These are phyloP conservation scores for Vararia minispora DNA, from an alignment of 768 basidiomycete genomes.

Conservation along the genomic window DNA sequence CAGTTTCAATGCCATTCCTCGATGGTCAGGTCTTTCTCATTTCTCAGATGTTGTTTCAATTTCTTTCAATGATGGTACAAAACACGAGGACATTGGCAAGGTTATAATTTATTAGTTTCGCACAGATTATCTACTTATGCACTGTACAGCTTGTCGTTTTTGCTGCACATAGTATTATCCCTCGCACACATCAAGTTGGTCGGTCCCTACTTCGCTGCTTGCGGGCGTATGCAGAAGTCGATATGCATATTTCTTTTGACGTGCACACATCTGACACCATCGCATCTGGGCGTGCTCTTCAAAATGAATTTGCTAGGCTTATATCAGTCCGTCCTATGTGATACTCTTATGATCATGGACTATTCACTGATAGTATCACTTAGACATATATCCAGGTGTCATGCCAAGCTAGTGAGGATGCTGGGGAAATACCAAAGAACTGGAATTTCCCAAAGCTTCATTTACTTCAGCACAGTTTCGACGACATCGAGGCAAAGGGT, in stretches of 20 bases:
- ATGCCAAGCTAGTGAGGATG: not conserved
- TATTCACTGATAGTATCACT: no score
- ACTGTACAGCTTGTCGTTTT: no score
- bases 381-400: not conserved
- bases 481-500: conserved; percentile 17
- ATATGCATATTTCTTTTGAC: not conserved
- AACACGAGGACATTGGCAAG: conserved; percentile 26
- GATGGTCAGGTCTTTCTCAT: conserved; percentile 25
- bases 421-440: not conserved
- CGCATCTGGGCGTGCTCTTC: not conserved
- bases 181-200: no score
- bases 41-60: conserved; percentile 18
- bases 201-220: no score
- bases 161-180: no score
- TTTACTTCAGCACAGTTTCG: conserved; percentile 11
- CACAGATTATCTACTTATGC: no score
- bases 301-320: no score
- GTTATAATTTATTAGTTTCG: conserved; percentile 14
- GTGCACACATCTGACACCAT: not conserved
- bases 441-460: not conserved
- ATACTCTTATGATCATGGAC: no score
- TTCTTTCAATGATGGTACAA: conserved; percentile 24
- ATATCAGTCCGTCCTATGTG: no score
- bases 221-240: no score
- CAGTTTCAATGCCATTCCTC: conserved; percentile 21